A percentile compares a stretch with the other conserved stretches of the same genome.
phyloP scores from a whole-genome alignment of 805 yeast species.

The Sugiyamaella lignohabitans region DNA sequence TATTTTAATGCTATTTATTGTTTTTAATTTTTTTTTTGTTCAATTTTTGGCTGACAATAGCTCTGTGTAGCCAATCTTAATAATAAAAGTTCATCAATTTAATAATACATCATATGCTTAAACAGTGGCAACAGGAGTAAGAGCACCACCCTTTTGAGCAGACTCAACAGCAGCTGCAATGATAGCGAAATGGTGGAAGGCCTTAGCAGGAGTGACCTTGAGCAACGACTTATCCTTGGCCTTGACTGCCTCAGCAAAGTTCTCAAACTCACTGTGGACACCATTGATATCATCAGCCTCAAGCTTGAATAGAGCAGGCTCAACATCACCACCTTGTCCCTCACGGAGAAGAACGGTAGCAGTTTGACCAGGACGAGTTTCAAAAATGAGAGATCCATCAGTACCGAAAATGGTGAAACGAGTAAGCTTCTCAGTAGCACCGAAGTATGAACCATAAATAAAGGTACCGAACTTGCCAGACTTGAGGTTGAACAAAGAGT shows the following conservation, averaged over 20 bases:
- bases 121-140: constrained; percentile 9
- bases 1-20: no score
- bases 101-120: no score
- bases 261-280: constrained; percentile 46
- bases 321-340: constrained; percentile 24
- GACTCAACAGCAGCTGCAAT: constrained; percentile 81
- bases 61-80: no score
- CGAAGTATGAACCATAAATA: constrained; percentile 81
- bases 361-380: constrained; percentile 38
- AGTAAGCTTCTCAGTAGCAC: constrained; percentile 67
- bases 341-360: constrained; percentile 23
- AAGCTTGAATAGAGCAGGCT: constrained; percentile 25
- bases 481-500: constrained; percentile 57
- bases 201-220: constrained; percentile 60
- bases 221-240: constrained; percentile 54
- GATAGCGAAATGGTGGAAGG: constrained; percentile 90
- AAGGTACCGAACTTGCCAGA: constrained; percentile 72
- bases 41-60: no score
- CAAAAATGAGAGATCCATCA: constrained; percentile 66
- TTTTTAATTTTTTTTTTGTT: no score
- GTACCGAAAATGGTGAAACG: constrained; percentile 69
- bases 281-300: constrained; percentile 46
- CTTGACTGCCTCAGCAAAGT: constrained; percentile 53
- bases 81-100: no score
- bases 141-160: constrained; percentile 37